A percentile compares a stretch with the other conserved stretches of the same genome.
These are phyloP conservation scores for Ceratorhiza oryzae-sativae DNA, from an alignment of 1,284 basidiomycete genomes.

Conservation along the genomic window DNA sequence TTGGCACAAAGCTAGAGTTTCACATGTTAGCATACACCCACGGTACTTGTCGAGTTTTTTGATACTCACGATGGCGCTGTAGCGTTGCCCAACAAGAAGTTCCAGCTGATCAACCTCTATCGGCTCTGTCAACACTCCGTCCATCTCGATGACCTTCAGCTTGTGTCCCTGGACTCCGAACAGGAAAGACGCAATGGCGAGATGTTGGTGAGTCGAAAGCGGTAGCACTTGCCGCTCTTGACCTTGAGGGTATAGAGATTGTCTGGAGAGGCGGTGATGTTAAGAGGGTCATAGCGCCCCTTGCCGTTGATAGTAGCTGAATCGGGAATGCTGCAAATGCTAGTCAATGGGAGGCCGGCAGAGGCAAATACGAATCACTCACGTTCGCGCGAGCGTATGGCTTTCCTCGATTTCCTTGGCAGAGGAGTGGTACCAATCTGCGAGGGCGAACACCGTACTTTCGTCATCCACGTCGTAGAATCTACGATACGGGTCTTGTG, in stretches of 20 bases:
- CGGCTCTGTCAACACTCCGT: slow-evolving; percentile 50
- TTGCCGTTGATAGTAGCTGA: slow-evolving; percentile 51
- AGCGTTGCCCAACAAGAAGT: slow-evolving; percentile 55
- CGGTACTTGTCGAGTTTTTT: no score
- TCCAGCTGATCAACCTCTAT: slow-evolving; percentile 50
- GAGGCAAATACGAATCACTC: neutral
- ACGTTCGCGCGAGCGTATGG: neutral
- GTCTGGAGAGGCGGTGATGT: slow-evolving; percentile 2
- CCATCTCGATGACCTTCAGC: slow-evolving; percentile 61
- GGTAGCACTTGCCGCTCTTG: slow-evolving; percentile 60
- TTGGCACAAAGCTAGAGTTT: slow-evolving; percentile 50
- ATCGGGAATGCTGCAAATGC: slow-evolving; percentile 47
- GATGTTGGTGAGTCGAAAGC: slow-evolving; percentile 64
- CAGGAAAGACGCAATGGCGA: slow-evolving; percentile 51
- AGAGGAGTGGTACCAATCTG: slow-evolving; percentile 53
- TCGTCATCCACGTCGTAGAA: slow-evolving; percentile 52
- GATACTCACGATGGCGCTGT: slow-evolving; percentile 51
- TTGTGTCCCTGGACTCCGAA: slow-evolving; percentile 59
- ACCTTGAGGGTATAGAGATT: slow-evolving; percentile 44
- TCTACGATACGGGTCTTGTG: slow-evolving; percentile 55
- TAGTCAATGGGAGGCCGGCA: slow-evolving; percentile 42
- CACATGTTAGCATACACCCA: neutral
- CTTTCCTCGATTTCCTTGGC: neutral
- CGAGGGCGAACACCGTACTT: slow-evolving; percentile 58
- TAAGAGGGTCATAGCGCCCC: slow-evolving; percentile 21